Percentiles rank a stretch among this genome's conserved stretches.
phyloP scores from a whole-genome alignment of 495 filamentous ascomycete species.

The Penicillium desertorum region DNA sequence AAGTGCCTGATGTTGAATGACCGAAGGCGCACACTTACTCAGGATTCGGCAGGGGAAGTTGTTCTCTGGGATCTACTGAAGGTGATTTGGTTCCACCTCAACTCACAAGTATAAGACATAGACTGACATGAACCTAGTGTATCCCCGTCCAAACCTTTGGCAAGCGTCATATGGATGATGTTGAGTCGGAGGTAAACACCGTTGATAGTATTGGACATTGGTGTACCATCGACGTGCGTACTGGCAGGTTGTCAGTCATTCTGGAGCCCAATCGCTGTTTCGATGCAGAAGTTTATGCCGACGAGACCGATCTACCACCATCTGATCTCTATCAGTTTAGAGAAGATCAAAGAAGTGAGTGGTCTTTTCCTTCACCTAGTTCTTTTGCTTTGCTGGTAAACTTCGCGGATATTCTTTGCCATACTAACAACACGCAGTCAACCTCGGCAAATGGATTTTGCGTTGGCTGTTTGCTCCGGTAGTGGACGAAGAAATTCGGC shows the following conservation, averaged over 20 bases:
- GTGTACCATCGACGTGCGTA: slow-evolving; percentile 92
- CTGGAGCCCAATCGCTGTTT: slow-evolving; percentile 96
- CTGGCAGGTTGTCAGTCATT: slow-evolving; percentile 84
- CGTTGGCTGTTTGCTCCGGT: slow-evolving; percentile 88
- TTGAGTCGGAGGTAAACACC: slow-evolving; percentile 84
- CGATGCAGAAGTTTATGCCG: slow-evolving; percentile 95
- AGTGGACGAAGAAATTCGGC: slow-evolving; percentile 82
- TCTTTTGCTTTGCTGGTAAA: neutral
- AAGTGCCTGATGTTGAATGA: slow-evolving; percentile 94
- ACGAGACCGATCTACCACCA: slow-evolving; percentile 64
- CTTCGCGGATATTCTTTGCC: neutral
- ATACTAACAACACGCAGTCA: slow-evolving; percentile 59
- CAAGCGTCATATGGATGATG: slow-evolving; percentile 89
- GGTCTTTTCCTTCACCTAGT: neutral
- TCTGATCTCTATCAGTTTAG: slow-evolving; percentile 73
- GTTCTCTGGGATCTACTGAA: slow-evolving; percentile 90
- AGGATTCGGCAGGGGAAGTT: slow-evolving; percentile 96
- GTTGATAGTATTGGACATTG: slow-evolving; percentile 86
- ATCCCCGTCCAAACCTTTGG: slow-evolving; percentile 82
- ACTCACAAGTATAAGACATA: neutral
- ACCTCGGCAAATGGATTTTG: slow-evolving; percentile 95
- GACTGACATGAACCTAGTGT: slow-evolving; percentile 56
- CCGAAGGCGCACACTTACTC: slow-evolving; percentile 78
- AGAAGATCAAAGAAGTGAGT: slow-evolving; percentile 92
- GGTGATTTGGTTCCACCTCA: slow-evolving; percentile 43